Conservation (phyloP, 352 stramenopile species). For the Elongisporangium anandrum region DNA sequence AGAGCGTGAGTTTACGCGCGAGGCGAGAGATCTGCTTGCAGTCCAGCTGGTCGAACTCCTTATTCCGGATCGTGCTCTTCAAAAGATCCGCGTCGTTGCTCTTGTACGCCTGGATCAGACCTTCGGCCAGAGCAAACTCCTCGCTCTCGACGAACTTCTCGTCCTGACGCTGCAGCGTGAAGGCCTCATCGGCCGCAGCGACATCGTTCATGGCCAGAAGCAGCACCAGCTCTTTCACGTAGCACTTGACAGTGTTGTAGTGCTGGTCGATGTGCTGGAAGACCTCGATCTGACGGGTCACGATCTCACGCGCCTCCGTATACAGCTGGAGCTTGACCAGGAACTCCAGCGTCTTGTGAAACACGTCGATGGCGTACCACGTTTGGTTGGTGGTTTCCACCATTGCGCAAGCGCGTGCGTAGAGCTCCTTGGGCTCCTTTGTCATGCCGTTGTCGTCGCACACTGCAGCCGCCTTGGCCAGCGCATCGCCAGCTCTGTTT, state of each 20-base stretch:
- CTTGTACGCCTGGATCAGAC: constrained; percentile 68
- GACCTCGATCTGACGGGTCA: constrained; percentile 45
- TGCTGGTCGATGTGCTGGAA: constrained; percentile 63
- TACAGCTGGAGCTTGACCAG: constrained; percentile 52
- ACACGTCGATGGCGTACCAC: constrained; percentile 74
- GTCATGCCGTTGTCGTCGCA: constrained; percentile 40
- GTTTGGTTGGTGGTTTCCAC: constrained; percentile 76
- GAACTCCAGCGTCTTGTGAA: constrained; percentile 72
- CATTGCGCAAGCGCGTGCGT: constrained; percentile 61
- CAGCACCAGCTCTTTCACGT: constrained; percentile 66
- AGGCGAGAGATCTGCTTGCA: constrained; percentile 63
- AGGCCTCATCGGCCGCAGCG: constrained; percentile 64
- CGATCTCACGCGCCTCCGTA: constrained; percentile 36
- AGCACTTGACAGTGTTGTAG: constrained; percentile 68
- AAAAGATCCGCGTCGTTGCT: constrained; percentile 68
- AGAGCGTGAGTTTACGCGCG: constrained; percentile 66
- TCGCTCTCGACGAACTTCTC: constrained; percentile 69
- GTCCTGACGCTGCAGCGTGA: constrained; percentile 72
- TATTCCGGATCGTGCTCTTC: constrained; percentile 68
- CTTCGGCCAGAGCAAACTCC: constrained; percentile 69
- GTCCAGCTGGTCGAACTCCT: constrained; percentile 68
- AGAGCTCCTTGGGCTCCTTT: constrained; percentile 42
- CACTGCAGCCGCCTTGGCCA: constrained; percentile 54
- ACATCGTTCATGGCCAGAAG: constrained; percentile 54
- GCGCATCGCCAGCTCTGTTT: constrained; percentile 69